Evolutionary conservation across 371 early-diverging fungal species (phyloP).

Genomic region (Coelomomyces lativittatus): DNA sequence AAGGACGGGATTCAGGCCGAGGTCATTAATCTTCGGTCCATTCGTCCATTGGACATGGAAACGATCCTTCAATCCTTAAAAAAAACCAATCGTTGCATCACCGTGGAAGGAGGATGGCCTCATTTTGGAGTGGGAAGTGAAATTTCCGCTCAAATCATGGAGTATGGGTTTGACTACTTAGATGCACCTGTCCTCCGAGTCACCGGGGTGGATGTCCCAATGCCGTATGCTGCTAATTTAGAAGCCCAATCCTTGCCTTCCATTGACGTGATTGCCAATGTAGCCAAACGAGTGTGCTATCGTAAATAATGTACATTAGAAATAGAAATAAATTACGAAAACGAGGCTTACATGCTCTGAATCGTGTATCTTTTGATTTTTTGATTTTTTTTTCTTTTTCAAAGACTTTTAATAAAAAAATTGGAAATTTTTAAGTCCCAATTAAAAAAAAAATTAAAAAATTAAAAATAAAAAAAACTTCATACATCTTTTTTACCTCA

Average conservation of each 20-base stretch:
- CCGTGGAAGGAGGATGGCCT: slow-evolving; percentile 97
- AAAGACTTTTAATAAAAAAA: no score
- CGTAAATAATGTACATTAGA: not conserved
- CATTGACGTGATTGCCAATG: slow-evolving; percentile 52
- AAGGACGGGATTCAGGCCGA: slow-evolving; percentile 61
- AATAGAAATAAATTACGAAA: no score
- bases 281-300: slow-evolving; percentile 2
- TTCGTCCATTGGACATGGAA: slow-evolving; percentile 89
- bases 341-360: no score
- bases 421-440: no score
- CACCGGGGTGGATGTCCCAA: slow-evolving; percentile 95
- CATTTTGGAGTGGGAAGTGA: slow-evolving; percentile 92
- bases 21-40: slow-evolving; percentile 94
- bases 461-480: no score
- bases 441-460: no score
- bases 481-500: no score
- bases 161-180: slow-evolving; percentile 72
- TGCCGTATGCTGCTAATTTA: slow-evolving; percentile 92
- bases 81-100: slow-evolving; percentile 92
- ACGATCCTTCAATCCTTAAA: slow-evolving; percentile 81
- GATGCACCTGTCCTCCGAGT: slow-evolving; percentile 90
- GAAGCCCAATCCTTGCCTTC: slow-evolving; percentile 81
- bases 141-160: slow-evolving; percentile 62
- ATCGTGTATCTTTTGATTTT: no score
- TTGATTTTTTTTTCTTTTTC: no score